Conservation (phyloP, 2,329 filamentous ascomycete species). For the Didymella pomorum region DNA sequence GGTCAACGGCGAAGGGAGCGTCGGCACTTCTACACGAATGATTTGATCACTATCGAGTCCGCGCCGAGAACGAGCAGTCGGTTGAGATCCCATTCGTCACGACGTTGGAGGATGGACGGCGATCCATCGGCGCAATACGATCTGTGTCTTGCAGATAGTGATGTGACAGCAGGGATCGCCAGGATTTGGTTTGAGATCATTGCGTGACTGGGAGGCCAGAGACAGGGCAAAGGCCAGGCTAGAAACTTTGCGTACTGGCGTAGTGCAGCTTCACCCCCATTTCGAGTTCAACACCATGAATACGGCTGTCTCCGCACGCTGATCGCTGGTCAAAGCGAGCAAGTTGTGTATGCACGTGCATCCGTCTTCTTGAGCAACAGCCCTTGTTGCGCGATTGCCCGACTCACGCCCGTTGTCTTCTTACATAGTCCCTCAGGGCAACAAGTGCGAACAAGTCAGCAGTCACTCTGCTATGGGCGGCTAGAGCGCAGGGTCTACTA, state of each 20-base stretch:
- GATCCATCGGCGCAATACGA: slow-evolving; percentile 12
- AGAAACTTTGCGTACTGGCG: slow-evolving; percentile 1
- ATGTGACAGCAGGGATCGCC: slow-evolving; percentile 7
- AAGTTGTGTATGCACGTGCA: slow-evolving; percentile 1
- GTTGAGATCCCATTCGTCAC: slow-evolving; percentile 8
- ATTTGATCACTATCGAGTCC: slow-evolving; percentile 1
- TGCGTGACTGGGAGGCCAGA: slow-evolving; percentile 6
- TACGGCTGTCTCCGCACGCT: slow-evolving; percentile 8
- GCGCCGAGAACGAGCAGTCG: not conserved
- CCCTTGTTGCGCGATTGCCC: not conserved
- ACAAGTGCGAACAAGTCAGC: too few species aligned
- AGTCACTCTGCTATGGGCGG: not conserved
- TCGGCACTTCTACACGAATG: not conserved
- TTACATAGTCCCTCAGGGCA: not conserved
- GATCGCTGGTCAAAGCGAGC: slow-evolving; percentile 8
- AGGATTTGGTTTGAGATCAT: not conserved
- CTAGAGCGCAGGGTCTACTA: not conserved
- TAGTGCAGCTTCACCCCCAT: not conserved
- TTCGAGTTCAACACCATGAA: not conserved
- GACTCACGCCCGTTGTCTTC: not conserved
- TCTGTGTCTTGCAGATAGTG: slow-evolving; percentile 10
- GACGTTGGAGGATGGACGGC: not conserved
- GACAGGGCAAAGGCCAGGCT: not conserved
- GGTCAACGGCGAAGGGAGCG: slow-evolving; percentile 9
- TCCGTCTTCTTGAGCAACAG: not conserved